These are phyloP conservation scores for Populus deltoides DNA, from an alignment of 345 rosid species.

Conservation along the genomic window DNA sequence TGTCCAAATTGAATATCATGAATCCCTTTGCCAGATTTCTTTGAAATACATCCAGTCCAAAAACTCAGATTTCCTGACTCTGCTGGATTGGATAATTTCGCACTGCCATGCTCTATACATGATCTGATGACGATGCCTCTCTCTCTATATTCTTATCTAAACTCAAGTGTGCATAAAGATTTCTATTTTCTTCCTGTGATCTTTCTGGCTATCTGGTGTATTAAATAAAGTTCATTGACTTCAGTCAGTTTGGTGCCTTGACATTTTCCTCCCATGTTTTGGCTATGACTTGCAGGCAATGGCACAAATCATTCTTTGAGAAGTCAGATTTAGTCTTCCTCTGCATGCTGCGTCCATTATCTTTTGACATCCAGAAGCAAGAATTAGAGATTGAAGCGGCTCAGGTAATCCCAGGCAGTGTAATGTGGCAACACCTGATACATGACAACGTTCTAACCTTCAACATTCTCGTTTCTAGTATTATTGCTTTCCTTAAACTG, in stretches of 20 bases:
- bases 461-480: neutral
- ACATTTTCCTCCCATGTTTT: neutral
- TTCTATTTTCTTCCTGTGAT: neutral
- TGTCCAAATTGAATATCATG: neutral
- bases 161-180: neutral
- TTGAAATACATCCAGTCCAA: no score
- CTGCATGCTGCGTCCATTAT: conserved; percentile 62
- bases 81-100: no score
- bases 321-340: conserved; percentile 72
- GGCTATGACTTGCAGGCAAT: conserved; percentile 41
- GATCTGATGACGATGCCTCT: neutral
- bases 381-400: conserved; percentile 80
- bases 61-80: no score
- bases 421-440: neutral
- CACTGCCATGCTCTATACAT: no score
- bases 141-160: neutral
- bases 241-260: neutral
- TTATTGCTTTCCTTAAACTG: neutral
- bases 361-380: conserved; percentile 65
- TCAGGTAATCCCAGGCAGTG: conserved; percentile 43
- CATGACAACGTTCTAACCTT: neutral
- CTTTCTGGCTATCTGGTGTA: neutral
- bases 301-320: conserved; percentile 55
- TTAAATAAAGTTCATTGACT: neutral
- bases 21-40: no score